Evolutionary conservation across 352 stramenopile genomes (phyloP), one percentile per base, ranked within the genome.

Genomic region (Phytopythium sindhum): DNA sequence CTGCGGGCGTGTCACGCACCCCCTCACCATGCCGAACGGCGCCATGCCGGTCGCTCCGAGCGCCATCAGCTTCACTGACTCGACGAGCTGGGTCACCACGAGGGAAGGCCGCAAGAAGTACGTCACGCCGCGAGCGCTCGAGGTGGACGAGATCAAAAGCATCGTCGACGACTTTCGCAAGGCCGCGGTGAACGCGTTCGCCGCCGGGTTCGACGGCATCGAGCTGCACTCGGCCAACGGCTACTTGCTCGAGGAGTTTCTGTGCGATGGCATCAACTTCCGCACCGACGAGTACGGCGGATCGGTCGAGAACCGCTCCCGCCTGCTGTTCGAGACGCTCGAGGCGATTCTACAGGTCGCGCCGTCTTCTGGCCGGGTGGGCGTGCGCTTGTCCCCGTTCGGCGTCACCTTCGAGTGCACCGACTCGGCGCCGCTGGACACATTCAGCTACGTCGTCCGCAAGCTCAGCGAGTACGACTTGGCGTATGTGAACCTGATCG

Each of bases 211-310:
- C 66, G 93, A 98, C 57, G 91, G 90, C 23, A 73, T 98, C 24
- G 88, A 98, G 63, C 65, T 98, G 29, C 91, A 98, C 74, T 54
- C 26, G 5, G 91, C 84, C 21, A 95, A 98, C 64, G 91, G 90
- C 33, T 98, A 97, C 63, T 28, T 78, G 33, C 69, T 98, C 56
- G 90, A 98, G 60, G 74, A 96, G 62, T 96, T 97, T 69, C 59
- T 97, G 19, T 77, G 92, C 54, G 74, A 71, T 7, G 67, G 41
- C 9, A 65, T 65, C 21, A 97, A 98, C 73, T 70, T 74, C 26
- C 83, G 84, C 42, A 92, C 74, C 12, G 89, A 97, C 74, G 69
- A 88, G 6, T 78, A 78, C 35, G 62, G 65, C 19, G 65, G 64
- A 8, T 68, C 66, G 17, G 52, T 74, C 35, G 67, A 74, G 61